phyloP scores from a whole-genome alignment of 495 filamentous ascomycete species.

The Filosporella fistucella region DNA sequence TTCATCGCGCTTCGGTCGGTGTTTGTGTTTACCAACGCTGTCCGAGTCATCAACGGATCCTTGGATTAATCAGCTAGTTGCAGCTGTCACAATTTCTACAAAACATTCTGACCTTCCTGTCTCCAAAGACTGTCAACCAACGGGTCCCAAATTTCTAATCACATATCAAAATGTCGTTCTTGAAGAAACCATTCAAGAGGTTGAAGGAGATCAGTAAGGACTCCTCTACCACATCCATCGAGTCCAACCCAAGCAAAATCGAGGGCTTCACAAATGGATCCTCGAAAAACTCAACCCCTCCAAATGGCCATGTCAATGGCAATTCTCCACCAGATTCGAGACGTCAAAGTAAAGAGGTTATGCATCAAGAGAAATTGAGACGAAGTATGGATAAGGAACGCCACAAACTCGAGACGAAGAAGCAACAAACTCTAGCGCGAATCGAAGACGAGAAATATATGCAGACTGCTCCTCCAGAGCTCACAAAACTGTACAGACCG shows the following conservation, averaged over 20 bases:
- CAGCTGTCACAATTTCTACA: too few species aligned
- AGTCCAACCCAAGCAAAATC: slow-evolving; percentile 6
- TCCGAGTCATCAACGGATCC: too few species aligned
- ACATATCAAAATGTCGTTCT: slow-evolving; percentile 24
- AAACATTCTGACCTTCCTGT: too few species aligned
- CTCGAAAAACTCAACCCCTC: slow-evolving; percentile 35
- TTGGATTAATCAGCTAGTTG: too few species aligned
- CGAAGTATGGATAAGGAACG: slow-evolving; percentile 43
- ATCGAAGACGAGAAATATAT: slow-evolving; percentile 45
- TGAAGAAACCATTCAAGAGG: slow-evolving; percentile 23
- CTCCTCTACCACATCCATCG: slow-evolving; percentile 4
- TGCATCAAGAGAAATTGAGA: slow-evolving; percentile 47
- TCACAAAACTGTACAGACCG: slow-evolving; percentile 27
- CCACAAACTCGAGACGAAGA: slow-evolving; percentile 38
- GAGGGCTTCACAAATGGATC: slow-evolving; percentile 30
- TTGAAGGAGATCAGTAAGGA: slow-evolving; percentile 10
- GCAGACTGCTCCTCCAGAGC: slow-evolving; percentile 47
- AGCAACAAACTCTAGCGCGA: slow-evolving; percentile 40
- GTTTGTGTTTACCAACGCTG: too few species aligned
- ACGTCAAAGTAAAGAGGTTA: slow-evolving; percentile 39
- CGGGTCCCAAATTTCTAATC: too few species aligned
- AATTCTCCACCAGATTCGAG: slow-evolving; percentile 43
- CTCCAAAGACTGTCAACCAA: too few species aligned
- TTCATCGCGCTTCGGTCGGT: too few species aligned
- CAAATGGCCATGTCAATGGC: slow-evolving; percentile 29